Evolutionary conservation across 2,329 filamentous ascomycete genomes (phyloP), one percentile per base, ranked within the genome.

Genomic region (Hymenoscyphus albidus): DNA sequence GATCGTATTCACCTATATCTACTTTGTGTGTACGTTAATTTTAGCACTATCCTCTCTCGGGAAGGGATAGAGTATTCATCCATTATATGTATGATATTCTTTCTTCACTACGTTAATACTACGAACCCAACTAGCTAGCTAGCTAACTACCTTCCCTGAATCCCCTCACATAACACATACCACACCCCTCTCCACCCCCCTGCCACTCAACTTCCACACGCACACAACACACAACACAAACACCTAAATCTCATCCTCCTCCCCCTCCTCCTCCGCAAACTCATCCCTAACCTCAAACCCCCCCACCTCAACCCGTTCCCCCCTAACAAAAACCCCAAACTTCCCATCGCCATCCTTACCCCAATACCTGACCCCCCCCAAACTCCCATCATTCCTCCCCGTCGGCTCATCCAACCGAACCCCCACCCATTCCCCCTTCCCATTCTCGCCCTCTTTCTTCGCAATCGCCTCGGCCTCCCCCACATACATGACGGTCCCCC

Each of bases 311-410:
- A 93, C 86, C 66, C 90, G 82, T 76, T 93, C 91, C 3, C 91
- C 88, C 68, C 90, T 83, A 38, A 93, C 90, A 77, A 95, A 92
- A 22, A 92, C 88, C 40, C 91, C 91, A 71, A 85, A 86, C 76
- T 92, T 93, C 65, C 86, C 78, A 67, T 82, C 76, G 48, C 85
- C 85, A 5, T 73, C 71, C 42, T 73, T 66, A 5, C 73, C 74
- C 83, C 92, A 95, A 78, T 93, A 94, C 69, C 87, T 81, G 69
- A 80, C 86, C 9, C 82, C 83, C 54, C 80, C 81, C 70, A 93
- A 85, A 71, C 86, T 88, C 65, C 92, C 91, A 75, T 94, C 90
- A 73, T 94, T 95, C 80, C 91, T 92, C 63, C 90, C 91, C 55
- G 89, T 88, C 1, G 91, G 90, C 77, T 94, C 91, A 74, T 94